A percentile compares a stretch with the other conserved stretches of the same genome.
Evolutionary conservation across 2,329 filamentous ascomycete species (phyloP).

Genomic region (Cyclaneusma minus): DNA sequence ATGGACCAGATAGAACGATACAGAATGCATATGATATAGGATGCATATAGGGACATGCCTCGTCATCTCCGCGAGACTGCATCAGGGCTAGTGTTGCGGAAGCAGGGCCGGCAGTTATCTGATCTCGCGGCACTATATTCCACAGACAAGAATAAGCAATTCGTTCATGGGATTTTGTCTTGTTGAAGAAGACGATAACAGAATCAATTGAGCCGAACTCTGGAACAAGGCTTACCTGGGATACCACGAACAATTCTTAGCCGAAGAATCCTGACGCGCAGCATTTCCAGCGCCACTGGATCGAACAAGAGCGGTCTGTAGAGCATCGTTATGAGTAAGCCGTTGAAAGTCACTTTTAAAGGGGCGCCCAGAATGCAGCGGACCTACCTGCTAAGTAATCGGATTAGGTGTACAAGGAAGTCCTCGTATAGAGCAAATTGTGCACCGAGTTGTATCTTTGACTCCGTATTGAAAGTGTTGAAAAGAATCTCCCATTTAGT

Average conservation of each 20-base stretch:
- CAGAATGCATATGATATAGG: no score
- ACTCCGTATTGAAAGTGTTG: conserved; percentile 36
- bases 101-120: no score
- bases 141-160: no score
- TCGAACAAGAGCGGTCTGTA: conserved; percentile 36
- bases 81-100: no score
- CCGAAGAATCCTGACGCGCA: conserved; percentile 31
- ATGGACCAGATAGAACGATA: no score
- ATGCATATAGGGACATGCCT: no score
- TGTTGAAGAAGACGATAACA: no score
- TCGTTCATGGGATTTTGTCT: no score
- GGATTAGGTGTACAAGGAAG: conserved; percentile 32
- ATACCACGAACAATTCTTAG: conserved; percentile 38
- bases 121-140: no score
- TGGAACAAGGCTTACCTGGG: conserved; percentile 18
- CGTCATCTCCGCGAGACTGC: no score
- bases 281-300: conserved; percentile 33
- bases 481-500: conserved; percentile 44
- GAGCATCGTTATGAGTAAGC: conserved; percentile 9
- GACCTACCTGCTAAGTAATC: conserved; percentile 34
- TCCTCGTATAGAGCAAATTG: conserved; percentile 41
- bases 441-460: conserved; percentile 31
- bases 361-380: no score
- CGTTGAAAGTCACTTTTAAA: conserved; percentile 7
- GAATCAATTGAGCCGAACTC: no score